A percentile compares a stretch with the other conserved stretches of the same genome.
Conservation (phyloP, 2,329 filamentous ascomycete species). For the Xylaria sp. region DNA sequence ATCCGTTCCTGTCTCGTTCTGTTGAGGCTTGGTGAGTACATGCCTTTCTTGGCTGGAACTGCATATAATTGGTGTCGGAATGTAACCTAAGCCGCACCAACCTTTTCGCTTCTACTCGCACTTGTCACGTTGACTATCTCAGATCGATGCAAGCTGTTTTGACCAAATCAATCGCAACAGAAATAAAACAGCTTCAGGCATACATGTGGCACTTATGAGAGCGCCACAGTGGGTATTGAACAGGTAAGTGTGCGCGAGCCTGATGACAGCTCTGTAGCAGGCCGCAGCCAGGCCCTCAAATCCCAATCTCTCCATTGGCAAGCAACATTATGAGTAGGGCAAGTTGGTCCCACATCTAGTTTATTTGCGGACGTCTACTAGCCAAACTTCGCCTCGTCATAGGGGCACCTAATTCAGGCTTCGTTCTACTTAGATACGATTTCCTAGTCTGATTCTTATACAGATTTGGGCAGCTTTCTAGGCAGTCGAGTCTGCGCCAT, state of each 20-base stretch:
- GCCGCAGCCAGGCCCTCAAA: neutral
- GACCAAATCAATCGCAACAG: neutral
- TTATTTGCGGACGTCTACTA: neutral
- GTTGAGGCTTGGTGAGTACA: neutral
- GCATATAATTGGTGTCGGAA: neutral
- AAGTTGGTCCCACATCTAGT: neutral
- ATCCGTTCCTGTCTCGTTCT: neutral
- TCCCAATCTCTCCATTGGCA: neutral
- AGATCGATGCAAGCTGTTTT: neutral
- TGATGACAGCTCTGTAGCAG: neutral
- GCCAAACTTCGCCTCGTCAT: neutral
- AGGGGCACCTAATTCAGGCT: neutral
- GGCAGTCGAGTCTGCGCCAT: neutral
- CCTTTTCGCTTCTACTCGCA: neutral
- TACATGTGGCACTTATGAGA: neutral
- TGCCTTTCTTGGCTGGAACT: neutral
- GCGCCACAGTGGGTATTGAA: neutral
- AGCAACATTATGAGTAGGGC: neutral
- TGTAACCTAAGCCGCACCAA: slow-evolving; percentile 2
- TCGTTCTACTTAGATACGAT: neutral
- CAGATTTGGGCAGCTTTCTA: neutral
- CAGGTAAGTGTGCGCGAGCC: neutral
- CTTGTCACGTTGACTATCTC: neutral
- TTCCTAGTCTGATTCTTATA: neutral
- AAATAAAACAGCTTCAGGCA: neutral